Conservation (phyloP, 345 rosid species). For the Theobroma cacao region DNA sequence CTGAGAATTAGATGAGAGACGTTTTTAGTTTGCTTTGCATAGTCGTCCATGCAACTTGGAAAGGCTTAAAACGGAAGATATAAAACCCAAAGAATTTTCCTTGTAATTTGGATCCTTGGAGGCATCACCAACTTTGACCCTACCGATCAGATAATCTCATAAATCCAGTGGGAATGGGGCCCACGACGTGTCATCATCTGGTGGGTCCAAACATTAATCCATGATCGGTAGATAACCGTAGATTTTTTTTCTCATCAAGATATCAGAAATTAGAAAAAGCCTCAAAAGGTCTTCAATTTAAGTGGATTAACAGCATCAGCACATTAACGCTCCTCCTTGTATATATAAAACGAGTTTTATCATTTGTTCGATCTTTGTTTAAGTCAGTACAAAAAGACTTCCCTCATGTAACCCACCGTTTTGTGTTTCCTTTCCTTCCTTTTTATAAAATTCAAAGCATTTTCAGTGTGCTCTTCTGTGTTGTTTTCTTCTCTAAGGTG, state of each 20-base stretch:
- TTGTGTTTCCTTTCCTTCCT: background rate
- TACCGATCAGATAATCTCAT: constrained; percentile 17
- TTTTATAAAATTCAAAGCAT: background rate
- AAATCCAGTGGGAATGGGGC: constrained; percentile 22
- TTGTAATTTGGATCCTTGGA: constrained; percentile 15
- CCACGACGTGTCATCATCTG: constrained; percentile 30
- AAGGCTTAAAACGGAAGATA: background rate
- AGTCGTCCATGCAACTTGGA: background rate
- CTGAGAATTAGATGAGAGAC: background rate
- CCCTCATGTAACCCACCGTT: background rate
- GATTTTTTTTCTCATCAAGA: constrained; percentile 14
- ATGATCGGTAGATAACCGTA: constrained; percentile 25
- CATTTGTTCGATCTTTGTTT: background rate
- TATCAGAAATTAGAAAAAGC: background rate
- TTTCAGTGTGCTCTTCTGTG: background rate
- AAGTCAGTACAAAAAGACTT: background rate
- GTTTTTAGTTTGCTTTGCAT: background rate
- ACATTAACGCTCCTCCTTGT: background rate
- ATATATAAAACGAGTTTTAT: constrained; percentile 1
- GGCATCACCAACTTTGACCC: constrained; percentile 27
- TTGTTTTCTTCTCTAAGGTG: background rate
- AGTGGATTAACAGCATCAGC: too few species aligned
- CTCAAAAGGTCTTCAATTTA: background rate
- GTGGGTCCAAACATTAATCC: background rate
- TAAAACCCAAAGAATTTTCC: background rate